phyloP scores from a whole-genome alignment of 139 green algal genomes.

The Pycnococcus provasolii region DNA sequence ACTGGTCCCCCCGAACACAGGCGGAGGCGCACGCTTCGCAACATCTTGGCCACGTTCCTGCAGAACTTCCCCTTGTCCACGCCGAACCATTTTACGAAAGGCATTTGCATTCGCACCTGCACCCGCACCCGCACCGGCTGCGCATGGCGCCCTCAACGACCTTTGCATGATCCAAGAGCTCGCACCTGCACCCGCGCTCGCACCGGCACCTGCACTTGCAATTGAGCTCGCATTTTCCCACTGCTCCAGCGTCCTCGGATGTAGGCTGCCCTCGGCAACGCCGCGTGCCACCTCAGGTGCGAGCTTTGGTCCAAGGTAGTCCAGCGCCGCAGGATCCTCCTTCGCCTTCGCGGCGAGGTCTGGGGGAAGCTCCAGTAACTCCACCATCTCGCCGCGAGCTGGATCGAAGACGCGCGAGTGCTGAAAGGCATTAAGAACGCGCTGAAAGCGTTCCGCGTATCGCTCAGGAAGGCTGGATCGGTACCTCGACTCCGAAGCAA shows the following conservation, averaged over 20 bases:
- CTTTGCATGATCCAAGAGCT: too few species aligned
- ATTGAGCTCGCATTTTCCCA: constrained; percentile 1
- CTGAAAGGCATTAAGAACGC: constrained; percentile 78
- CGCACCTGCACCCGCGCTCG: too few species aligned
- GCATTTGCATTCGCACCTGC: too few species aligned
- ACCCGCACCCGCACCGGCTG: too few species aligned
- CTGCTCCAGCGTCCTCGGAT: constrained; percentile 43
- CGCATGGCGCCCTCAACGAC: too few species aligned
- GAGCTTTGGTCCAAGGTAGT: constrained; percentile 67
- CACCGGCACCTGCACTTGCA: too few species aligned
- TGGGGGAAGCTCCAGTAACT: constrained; percentile 53
- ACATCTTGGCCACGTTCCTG: too few species aligned
- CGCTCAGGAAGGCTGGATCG: constrained; percentile 43
- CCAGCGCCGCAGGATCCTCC: constrained; percentile 21
- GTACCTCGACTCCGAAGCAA: constrained; percentile 61
- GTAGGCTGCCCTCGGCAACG: constrained; percentile 53
- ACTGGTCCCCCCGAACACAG: too few species aligned
- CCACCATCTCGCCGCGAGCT: constrained; percentile 28
- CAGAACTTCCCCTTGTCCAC: too few species aligned
- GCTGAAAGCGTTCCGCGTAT: constrained; percentile 74
- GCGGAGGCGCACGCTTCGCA: too few species aligned
- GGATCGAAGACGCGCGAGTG: constrained; percentile 80
- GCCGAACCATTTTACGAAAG: too few species aligned
- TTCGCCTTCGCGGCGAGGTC: constrained; percentile 29
- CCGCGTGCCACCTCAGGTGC: constrained; percentile 36